phyloP scores from a whole-genome alignment of 2,329 filamentous ascomycete genomes.

The Pseudogymnoascus sp. region DNA sequence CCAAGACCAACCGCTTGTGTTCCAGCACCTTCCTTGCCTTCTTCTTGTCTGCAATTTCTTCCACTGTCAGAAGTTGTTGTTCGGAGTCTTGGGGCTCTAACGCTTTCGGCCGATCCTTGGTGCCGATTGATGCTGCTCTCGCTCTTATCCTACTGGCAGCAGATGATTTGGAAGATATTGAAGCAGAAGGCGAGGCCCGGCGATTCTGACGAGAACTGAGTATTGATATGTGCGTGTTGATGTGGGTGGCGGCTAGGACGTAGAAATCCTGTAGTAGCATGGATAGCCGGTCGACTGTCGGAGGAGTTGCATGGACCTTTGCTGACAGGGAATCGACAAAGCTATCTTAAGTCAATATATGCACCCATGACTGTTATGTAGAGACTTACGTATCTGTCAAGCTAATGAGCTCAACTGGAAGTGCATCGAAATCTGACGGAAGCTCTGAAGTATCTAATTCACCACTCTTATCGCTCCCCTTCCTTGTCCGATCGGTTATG shows the following conservation, averaged over 20 bases:
- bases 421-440: conserved; percentile 61
- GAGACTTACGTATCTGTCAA: conserved; percentile 67
- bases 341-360: conserved; percentile 36
- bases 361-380: conserved; percentile 8
- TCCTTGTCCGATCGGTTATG: conserved; percentile 18
- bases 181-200: conserved; percentile 48
- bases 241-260: conserved; percentile 65
- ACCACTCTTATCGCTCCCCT: conserved; percentile 26
- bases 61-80: conserved; percentile 84
- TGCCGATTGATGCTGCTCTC: conserved; percentile 45
- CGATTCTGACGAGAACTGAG: conserved; percentile 68
- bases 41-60: conserved; percentile 74
- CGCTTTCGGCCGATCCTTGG: conserved; percentile 42
- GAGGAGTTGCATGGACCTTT: conserved; percentile 76
- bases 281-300: conserved; percentile 73
- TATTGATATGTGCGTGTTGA: conserved; percentile 76
- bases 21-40: conserved; percentile 71
- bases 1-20: conserved; percentile 64
- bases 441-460: conserved; percentile 12
- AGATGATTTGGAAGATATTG: conserved; percentile 46
- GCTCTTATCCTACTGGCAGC: conserved; percentile 47
- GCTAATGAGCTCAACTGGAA: conserved; percentile 89
- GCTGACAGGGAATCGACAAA: conserved; percentile 86
- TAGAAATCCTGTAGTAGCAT: conserved; percentile 96
- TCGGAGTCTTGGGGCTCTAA: conserved; percentile 33